phyloP scores from a whole-genome alignment of 768 basidiomycete genomes.

The Mycena epipterygia region DNA sequence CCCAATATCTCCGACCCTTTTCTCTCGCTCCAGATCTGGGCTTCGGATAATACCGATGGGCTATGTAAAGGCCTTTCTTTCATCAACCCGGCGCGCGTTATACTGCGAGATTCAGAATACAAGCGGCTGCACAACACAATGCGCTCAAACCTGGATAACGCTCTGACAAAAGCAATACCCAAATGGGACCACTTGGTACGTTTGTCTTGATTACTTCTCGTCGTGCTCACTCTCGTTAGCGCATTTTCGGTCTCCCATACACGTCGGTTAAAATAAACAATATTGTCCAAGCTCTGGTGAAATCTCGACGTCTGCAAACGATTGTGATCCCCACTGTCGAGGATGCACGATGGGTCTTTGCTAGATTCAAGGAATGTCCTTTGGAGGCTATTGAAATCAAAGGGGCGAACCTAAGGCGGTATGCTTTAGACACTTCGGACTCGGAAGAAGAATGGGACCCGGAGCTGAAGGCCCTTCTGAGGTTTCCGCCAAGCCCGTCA shows the following conservation, averaged over 20 bases:
- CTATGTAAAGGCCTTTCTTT: constrained; percentile 22
- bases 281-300: not conserved
- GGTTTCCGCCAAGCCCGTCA: not conserved
- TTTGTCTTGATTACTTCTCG: not conserved
- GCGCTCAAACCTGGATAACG: not conserved
- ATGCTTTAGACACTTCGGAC: no score
- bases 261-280: not conserved
- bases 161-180: not conserved
- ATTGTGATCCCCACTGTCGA: not conserved
- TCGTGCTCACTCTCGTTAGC: not conserved
- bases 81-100: constrained; percentile 19
- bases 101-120: not conserved
- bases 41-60: constrained; percentile 17
- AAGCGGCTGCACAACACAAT: constrained; percentile 4
- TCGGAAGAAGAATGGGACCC: no score
- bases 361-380: constrained; percentile 1
- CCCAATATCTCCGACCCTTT: constrained; percentile 22
- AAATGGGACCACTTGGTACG: constrained; percentile 22
- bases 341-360: not conserved
- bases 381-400: constrained; percentile 9
- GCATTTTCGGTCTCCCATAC: not conserved
- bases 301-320: not conserved
- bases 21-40: constrained; percentile 4
- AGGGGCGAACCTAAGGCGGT: not conserved
- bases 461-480: not conserved